A percentile compares a stretch with the other conserved stretches of the same genome.
Evolutionary conservation across 768 basidiomycete species (phyloP).

Genomic region (Hericium alpestre): DNA sequence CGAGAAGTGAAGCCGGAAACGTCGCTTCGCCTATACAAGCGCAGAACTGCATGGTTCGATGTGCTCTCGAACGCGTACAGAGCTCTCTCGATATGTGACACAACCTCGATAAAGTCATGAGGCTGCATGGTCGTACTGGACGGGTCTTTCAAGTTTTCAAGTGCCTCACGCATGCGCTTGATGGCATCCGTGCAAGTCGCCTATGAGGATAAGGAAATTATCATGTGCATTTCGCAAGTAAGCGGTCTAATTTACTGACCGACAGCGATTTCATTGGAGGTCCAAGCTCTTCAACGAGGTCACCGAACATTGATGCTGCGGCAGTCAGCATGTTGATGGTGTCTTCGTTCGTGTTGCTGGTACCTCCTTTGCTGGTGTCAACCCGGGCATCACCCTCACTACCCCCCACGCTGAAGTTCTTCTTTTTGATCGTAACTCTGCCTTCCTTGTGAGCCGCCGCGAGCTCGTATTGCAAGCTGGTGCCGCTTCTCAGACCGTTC

Average conservation of each 20-base stretch:
- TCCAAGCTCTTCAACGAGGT: slow-evolving; percentile 69
- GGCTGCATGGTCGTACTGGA: slow-evolving; percentile 30
- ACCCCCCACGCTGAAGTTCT: background rate
- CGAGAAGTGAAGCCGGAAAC: slow-evolving; percentile 12
- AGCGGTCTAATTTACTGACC: slow-evolving; percentile 29
- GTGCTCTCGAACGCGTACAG: slow-evolving; percentile 70
- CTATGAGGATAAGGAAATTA: slow-evolving; percentile 23
- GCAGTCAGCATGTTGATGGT: slow-evolving; percentile 40
- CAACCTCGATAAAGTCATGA: slow-evolving; percentile 55
- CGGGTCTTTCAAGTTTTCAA: slow-evolving; percentile 34
- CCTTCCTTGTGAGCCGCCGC: slow-evolving; percentile 46
- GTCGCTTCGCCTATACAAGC: slow-evolving; percentile 54
- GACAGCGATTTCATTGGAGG: slow-evolving; percentile 67
- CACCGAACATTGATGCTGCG: slow-evolving; percentile 67
- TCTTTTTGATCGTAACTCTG: slow-evolving; percentile 26
- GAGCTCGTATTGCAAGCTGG: slow-evolving; percentile 73
- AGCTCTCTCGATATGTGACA: slow-evolving; percentile 57
- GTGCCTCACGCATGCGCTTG: slow-evolving; percentile 53
- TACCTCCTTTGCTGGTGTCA: slow-evolving; percentile 8
- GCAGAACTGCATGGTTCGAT: slow-evolving; percentile 73
- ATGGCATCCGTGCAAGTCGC: slow-evolving; percentile 50
- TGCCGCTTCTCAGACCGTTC: slow-evolving; percentile 79
- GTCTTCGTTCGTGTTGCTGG: slow-evolving; percentile 16
- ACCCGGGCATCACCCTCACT: background rate
- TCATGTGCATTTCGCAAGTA: background rate